phyloP scores from a whole-genome alignment of 495 filamentous ascomycete species.

The Echria macrotheca region DNA sequence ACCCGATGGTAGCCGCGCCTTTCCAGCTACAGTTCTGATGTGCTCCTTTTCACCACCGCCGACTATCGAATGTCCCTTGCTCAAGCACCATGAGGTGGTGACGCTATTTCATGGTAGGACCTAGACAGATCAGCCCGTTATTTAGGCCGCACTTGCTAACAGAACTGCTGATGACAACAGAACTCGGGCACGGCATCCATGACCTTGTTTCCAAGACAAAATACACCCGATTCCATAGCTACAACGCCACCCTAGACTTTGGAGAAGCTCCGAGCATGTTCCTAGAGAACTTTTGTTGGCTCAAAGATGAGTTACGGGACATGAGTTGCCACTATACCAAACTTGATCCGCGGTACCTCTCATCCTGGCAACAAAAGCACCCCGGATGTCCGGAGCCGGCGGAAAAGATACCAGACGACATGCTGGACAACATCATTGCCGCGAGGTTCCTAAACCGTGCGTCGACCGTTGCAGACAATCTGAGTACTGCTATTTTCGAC shows the following conservation, averaged over 20 bases:
- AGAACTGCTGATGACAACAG: too few relatives aligned
- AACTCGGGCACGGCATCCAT: constrained; percentile 4
- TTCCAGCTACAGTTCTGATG: not conserved
- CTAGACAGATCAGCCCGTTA: not conserved
- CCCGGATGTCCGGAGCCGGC: not conserved
- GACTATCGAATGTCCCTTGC: not conserved
- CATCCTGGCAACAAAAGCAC: not conserved
- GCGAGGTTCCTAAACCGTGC: not conserved
- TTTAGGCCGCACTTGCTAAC: not conserved
- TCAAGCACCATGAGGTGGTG: not conserved
- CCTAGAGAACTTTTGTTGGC: not conserved
- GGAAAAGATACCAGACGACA: not conserved
- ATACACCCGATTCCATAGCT: not conserved
- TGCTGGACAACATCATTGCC: not conserved
- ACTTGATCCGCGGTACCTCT: not conserved
- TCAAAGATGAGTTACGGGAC: not conserved
- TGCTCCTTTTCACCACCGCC: not conserved
- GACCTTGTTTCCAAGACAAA: constrained; percentile 1
- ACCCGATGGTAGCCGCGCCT: not conserved
- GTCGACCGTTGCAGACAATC: not conserved
- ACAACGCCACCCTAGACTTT: not conserved
- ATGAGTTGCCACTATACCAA: constrained; percentile 4
- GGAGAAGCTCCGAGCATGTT: not conserved
- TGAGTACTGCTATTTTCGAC: not conserved
- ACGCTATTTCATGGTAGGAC: constrained; percentile 1